Percentiles rank a stretch among this genome's conserved stretches.
phyloP scores from a whole-genome alignment of 1,284 basidiomycete genomes.

The Coriolopsis trogii region DNA sequence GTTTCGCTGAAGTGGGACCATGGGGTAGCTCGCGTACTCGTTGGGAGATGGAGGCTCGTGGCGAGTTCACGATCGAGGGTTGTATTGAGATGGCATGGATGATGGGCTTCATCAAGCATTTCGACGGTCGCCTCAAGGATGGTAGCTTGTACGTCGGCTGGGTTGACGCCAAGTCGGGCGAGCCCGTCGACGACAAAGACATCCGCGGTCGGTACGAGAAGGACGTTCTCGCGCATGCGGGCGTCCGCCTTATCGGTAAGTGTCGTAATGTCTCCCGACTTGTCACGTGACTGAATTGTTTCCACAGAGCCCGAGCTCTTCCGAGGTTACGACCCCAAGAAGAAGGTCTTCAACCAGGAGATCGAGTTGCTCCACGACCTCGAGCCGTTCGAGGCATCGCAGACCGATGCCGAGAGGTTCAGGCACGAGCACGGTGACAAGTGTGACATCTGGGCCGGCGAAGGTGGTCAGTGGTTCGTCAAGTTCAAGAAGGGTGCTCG shows the following conservation, averaged over 20 bases:
- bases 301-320: constrained; percentile 91
- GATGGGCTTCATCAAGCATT: constrained; percentile 98
- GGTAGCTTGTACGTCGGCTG: constrained; percentile 94
- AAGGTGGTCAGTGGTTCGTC: constrained; percentile 93
- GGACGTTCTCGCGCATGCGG: constrained; percentile 91
- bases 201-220: constrained; percentile 93
- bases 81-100: constrained; percentile 99
- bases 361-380: constrained; percentile 96
- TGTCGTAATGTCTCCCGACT: neutral
- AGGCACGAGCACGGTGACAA: constrained; percentile 97
- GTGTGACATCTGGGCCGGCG: constrained; percentile 92
- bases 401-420: constrained; percentile 93
- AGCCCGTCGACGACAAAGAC: constrained; percentile 99
- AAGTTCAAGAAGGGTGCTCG: constrained; percentile 99
- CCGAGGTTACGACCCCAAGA: constrained; percentile 96
- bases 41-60: constrained; percentile 98
- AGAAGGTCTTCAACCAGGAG: constrained; percentile 97
- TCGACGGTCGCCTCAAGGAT: constrained; percentile 94
- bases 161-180: constrained; percentile 94
- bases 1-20: constrained; percentile 97
- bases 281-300: constrained; percentile 19
- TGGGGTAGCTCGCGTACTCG: constrained; percentile 99
- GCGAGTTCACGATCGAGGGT: constrained; percentile 94
- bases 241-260: constrained; percentile 92
- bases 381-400: constrained; percentile 92